phyloP scores from a whole-genome alignment of 2,329 filamentous ascomycete genomes.

The Chrysosphaeria jannelii region DNA sequence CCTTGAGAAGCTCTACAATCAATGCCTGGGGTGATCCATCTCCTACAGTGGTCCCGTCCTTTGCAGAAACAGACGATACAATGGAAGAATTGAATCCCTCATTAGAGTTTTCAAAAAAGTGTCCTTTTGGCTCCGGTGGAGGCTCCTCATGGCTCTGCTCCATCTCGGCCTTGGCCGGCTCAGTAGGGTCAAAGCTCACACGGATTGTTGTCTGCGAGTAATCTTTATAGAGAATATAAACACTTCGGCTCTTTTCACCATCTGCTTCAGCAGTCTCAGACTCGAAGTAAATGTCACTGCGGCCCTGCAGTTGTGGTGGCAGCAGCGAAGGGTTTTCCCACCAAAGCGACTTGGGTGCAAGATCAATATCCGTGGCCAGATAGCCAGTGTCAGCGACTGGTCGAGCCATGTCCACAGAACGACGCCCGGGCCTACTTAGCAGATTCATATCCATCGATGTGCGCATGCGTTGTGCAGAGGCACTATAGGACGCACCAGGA shows the following conservation, averaged over 20 bases:
- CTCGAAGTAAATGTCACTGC: slow-evolving; percentile 60
- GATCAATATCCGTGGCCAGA: slow-evolving; percentile 66
- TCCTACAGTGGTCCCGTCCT: slow-evolving; percentile 54
- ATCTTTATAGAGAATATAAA: slow-evolving; percentile 77
- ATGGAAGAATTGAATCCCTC: slow-evolving; percentile 55
- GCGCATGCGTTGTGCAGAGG: slow-evolving; percentile 12
- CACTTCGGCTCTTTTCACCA: slow-evolving; percentile 45
- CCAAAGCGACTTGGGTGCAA: slow-evolving; percentile 48
- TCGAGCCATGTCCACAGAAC: slow-evolving; percentile 47
- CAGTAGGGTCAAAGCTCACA: slow-evolving; percentile 42
- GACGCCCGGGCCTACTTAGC: slow-evolving; percentile 11
- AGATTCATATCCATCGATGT: slow-evolving; percentile 34
- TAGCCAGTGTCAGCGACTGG: slow-evolving; percentile 52
- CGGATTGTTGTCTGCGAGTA: slow-evolving; percentile 86
- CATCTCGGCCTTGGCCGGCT: slow-evolving; percentile 40
- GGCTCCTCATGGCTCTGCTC: slow-evolving; percentile 72
- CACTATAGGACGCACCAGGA: slow-evolving; percentile 6
- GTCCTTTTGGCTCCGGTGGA: slow-evolving; percentile 55
- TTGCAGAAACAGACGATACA: slow-evolving; percentile 32
- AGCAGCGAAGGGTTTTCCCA: slow-evolving; percentile 58
- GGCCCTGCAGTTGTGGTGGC: slow-evolving; percentile 54
- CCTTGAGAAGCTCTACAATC: slow-evolving; percentile 47
- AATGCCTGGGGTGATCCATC: slow-evolving; percentile 58
- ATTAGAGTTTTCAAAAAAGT: slow-evolving; percentile 73
- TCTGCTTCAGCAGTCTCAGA: slow-evolving; percentile 44